Evolutionary conservation across 2,329 filamentous ascomycete genomes (phyloP), one percentile per base, ranked within the genome.

Genomic region (Aspergillus eucalypticola): DNA sequence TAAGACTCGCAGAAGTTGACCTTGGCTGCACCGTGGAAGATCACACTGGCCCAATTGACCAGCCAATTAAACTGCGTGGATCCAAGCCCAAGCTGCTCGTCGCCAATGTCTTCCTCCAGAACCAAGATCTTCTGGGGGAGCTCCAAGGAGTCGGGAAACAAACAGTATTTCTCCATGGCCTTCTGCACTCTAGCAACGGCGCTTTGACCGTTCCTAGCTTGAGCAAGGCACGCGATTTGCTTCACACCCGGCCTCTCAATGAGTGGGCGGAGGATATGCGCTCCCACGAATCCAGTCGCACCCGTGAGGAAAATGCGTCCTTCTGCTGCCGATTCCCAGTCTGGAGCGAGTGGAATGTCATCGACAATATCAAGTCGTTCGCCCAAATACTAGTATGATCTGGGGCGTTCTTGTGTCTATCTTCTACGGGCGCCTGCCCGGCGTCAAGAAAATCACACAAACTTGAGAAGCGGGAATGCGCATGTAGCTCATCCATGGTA

Each of bases 1-100:
- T 60, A 58, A 3, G 61, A 56, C 23, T 58, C 38, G 21, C 58
- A 60, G 32, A 58, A 63, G 13, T 63, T 60, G 13, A 60, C 38
- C 19, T 63, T 56, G 8, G 61, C 61, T 3, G 50, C 51, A 39
- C 56, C 32, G 19, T 58, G 58, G 46, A 63, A 60, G 8, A 60
- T 54, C 13, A 58, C 46, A 3, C 54, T 56, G 23, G 55, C 50
- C 58, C 58, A 60, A 54, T 60, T 32, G 15, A 51, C 35, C 3
- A 60, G 54, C 58, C 44, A 60, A n/a, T 4, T 27, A 44, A 60
- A 60, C 1, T 17, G 27, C 5, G 55, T 39, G 13, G 8, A n/a
- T 10, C 51, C 60, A 3, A 63, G 44, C 15, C 54, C 60, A 2
- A 63, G 51, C 13, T 39, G 21, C 7, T 29, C 48, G 7, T 60